A percentile compares a stretch with the other conserved stretches of the same genome.
Evolutionary conservation across 2,329 filamentous ascomycete species (phyloP).

Genomic region (Teratosphaeria epicoccoides): DNA sequence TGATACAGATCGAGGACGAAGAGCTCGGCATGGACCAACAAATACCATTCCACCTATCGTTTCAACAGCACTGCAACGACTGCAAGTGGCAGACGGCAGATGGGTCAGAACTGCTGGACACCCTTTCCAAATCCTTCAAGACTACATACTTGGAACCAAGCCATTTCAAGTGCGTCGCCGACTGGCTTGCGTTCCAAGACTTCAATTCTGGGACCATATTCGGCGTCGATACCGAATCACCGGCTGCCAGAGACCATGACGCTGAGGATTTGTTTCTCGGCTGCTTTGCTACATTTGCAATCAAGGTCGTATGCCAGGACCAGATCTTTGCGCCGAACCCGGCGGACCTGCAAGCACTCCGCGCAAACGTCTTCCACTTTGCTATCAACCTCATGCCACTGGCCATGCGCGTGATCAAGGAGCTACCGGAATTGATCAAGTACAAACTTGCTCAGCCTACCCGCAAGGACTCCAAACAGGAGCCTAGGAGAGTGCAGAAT

Average conservation of each 20-base stretch:
- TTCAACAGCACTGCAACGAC: background rate
- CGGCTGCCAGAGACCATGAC: background rate
- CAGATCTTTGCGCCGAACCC: slow-evolving; percentile 1
- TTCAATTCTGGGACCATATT: background rate
- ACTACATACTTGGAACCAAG: background rate
- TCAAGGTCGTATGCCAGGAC: background rate
- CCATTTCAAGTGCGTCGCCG: slow-evolving; percentile 1
- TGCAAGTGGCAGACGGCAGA: background rate
- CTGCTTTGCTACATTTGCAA: background rate
- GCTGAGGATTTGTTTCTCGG: slow-evolving; percentile 4
- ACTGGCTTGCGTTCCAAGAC: slow-evolving; percentile 2
- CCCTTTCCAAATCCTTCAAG: background rate
- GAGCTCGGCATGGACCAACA: slow-evolving; percentile 1
- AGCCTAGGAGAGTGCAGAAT: background rate
- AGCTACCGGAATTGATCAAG: slow-evolving; percentile 5
- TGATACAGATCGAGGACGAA: slow-evolving; percentile 30
- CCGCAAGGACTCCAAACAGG: slow-evolving; percentile 5
- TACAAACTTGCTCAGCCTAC: slow-evolving; percentile 2
- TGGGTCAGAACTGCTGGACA: background rate
- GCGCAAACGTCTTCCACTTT: background rate
- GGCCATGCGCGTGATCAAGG: slow-evolving; percentile 2
- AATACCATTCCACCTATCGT: slow-evolving; percentile 3
- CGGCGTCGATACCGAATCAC: background rate
- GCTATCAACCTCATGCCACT: slow-evolving; percentile 1
- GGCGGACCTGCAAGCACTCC: background rate